Evolutionary conservation across 257 asterid genomes (phyloP).

Genomic region (Anisodus acutangulus): DNA sequence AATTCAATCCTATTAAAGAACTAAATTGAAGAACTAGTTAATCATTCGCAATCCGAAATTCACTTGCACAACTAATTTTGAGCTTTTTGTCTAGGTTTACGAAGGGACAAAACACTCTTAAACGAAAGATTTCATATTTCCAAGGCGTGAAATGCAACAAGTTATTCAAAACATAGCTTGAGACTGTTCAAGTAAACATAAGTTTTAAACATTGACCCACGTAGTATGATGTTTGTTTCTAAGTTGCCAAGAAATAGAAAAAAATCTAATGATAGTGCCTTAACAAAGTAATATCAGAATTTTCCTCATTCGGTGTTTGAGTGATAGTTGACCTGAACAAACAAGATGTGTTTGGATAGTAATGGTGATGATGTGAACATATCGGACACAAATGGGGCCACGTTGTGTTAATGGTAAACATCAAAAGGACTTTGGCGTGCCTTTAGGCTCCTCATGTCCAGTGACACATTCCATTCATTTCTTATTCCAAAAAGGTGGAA

Average conservation of each 20-base stretch:
- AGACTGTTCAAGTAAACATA: neutral
- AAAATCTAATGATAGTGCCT: neutral
- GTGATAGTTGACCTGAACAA: constrained; percentile 13
- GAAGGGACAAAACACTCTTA: too few relatives aligned
- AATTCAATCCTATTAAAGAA: too few relatives aligned
- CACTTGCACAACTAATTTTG: too few relatives aligned
- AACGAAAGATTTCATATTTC: too few relatives aligned
- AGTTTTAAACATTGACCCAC: neutral
- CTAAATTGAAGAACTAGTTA: too few relatives aligned
- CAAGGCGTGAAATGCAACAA: neutral
- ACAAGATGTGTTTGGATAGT: constrained; percentile 22
- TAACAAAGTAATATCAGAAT: neutral
- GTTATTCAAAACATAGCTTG: neutral
- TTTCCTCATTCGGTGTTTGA: neutral
- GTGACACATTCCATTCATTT: neutral
- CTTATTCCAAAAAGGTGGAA: too few relatives aligned
- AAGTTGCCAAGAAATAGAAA: neutral
- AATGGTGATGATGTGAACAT: constrained; percentile 22
- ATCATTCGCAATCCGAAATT: too few relatives aligned
- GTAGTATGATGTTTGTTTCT: neutral
- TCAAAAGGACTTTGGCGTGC: constrained; percentile 30
- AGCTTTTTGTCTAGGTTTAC: too few relatives aligned
- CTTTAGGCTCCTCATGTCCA: neutral
- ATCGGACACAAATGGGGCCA: constrained; percentile 3
- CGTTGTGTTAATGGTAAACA: constrained; percentile 15